phyloP scores from a whole-genome alignment of 257 asterid genomes.

The Ilex aquifolium region DNA sequence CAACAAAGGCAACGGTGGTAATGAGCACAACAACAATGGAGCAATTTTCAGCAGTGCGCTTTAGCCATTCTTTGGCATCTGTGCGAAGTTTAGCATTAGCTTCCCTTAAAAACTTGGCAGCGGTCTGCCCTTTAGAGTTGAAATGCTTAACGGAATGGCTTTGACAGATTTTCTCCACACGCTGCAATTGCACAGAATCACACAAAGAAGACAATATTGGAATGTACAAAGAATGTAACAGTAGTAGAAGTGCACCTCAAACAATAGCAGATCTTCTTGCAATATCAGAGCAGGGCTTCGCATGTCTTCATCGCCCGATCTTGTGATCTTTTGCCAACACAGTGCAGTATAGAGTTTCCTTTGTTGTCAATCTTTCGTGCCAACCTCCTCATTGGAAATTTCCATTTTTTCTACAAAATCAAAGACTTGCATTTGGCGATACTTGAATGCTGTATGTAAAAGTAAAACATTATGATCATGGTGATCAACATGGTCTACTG shows the following conservation, averaged over 20 bases:
- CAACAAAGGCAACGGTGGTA: conserved; percentile 22
- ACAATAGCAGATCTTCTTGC: conserved; percentile 15
- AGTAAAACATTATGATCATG: conserved; percentile 10
- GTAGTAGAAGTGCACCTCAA: conserved; percentile 9
- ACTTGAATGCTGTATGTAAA: conserved; percentile 10
- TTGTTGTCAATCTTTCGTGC: conserved; percentile 6
- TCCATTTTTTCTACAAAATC: conserved; percentile 7
- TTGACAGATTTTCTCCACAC: too few species aligned
- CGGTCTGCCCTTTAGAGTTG: conserved; percentile 1
- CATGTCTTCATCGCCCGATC: conserved; percentile 2
- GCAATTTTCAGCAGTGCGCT: conserved; percentile 16
- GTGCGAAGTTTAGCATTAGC: conserved; percentile 1
- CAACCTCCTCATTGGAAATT: conserved; percentile 13
- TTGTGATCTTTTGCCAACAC: conserved; percentile 13
- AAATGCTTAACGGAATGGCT: not conserved
- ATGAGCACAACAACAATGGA: conserved; percentile 16
- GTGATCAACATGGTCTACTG: conserved; percentile 10
- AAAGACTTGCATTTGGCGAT: conserved; percentile 6
- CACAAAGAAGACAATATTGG: too few species aligned
- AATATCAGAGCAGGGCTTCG: conserved; percentile 14
- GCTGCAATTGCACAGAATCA: too few species aligned
- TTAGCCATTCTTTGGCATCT: conserved; percentile 15
- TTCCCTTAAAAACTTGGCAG: conserved; percentile 2
- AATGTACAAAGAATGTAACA: too few species aligned
- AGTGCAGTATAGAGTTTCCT: conserved; percentile 16